A percentile compares a stretch with the other conserved stretches of the same genome.
These are phyloP conservation scores for Pelargonium australe DNA, from an alignment of 441 rosid genomes.

Conservation along the genomic window DNA sequence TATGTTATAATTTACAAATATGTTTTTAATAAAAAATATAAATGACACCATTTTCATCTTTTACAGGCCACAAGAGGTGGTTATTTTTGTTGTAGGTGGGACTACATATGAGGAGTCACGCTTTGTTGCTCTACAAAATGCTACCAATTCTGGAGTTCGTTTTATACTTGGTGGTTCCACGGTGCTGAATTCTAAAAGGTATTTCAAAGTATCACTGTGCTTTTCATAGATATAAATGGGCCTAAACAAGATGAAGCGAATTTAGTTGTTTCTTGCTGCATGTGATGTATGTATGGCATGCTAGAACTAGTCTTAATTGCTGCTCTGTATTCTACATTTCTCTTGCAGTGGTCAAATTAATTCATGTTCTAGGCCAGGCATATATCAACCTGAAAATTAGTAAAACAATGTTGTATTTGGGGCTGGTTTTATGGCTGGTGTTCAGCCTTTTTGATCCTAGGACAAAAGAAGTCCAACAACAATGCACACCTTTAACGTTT, in stretches of 20 bases:
- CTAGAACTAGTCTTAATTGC: background rate
- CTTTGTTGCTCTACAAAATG: constrained; percentile 68
- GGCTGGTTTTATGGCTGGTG: background rate
- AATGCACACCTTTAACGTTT: too few species aligned
- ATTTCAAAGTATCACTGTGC: constrained; percentile 4
- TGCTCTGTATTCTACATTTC: background rate
- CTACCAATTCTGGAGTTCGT: constrained; percentile 70
- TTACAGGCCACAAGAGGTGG: constrained; percentile 83
- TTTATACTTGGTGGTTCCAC: constrained; percentile 82
- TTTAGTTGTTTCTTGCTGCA: too few species aligned
- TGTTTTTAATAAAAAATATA: background rate
- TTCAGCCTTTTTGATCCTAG: background rate
- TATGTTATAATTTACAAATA: background rate
- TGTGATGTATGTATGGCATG: background rate
- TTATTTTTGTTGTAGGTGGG: constrained; percentile 87
- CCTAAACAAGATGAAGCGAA: too few species aligned
- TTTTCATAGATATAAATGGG: background rate
- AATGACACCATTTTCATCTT: constrained; percentile 10
- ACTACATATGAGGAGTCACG: constrained; percentile 94
- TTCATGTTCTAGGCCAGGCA: background rate
- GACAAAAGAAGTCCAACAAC: too few species aligned
- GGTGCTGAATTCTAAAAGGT: constrained; percentile 87
- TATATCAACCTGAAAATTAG: too few species aligned
- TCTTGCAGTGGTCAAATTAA: background rate
- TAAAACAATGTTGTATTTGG: background rate